Evolutionary conservation across 2,329 filamentous ascomycete species (phyloP).

Genomic region (Penicillium expansum): DNA sequence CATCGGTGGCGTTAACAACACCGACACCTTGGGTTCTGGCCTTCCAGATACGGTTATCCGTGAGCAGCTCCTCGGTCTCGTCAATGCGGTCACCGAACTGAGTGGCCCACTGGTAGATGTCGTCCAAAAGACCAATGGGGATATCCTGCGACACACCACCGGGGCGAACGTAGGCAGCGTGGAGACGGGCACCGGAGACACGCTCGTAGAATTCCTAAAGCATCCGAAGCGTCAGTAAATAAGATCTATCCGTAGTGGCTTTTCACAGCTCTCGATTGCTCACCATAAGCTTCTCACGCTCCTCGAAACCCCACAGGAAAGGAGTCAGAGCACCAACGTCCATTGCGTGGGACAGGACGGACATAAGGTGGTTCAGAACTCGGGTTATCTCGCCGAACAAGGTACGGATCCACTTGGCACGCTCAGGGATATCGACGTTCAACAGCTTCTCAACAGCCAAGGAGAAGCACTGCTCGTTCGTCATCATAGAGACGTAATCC

Average conservation of each 20-base stretch:
- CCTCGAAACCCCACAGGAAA: conserved; percentile 99
- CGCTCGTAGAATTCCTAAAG: conserved; percentile 97
- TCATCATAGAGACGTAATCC: conserved; percentile 99
- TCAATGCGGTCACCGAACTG: conserved; percentile 98
- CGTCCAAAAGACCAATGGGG: conserved; percentile 87
- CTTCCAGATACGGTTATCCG: conserved; percentile 99
- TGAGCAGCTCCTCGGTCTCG: conserved; percentile 97
- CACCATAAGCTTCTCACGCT: conserved; percentile 99
- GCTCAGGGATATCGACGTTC: conserved; percentile 91
- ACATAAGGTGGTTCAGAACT: conserved; percentile 96
- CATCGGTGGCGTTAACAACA: conserved; percentile 85
- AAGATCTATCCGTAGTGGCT: not conserved
- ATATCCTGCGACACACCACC: conserved; percentile 96
- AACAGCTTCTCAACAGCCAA: conserved; percentile 96
- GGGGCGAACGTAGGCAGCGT: conserved; percentile 94
- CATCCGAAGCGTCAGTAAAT: conserved; percentile 18
- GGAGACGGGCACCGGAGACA: conserved; percentile 94
- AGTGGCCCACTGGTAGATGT: conserved; percentile 99
- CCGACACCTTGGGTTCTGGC: conserved; percentile 87
- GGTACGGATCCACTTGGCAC: conserved; percentile 96
- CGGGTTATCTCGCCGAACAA: conserved; percentile 94
- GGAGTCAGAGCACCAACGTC: conserved; percentile 97
- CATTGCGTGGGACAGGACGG: conserved; percentile 94
- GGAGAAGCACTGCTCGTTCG: conserved; percentile 96
- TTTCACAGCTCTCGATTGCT: conserved; percentile 29